Evolutionary conservation across 495 filamentous ascomycete genomes (phyloP), one percentile per base, ranked within the genome.

Genomic region (Penicillium paxilli): DNA sequence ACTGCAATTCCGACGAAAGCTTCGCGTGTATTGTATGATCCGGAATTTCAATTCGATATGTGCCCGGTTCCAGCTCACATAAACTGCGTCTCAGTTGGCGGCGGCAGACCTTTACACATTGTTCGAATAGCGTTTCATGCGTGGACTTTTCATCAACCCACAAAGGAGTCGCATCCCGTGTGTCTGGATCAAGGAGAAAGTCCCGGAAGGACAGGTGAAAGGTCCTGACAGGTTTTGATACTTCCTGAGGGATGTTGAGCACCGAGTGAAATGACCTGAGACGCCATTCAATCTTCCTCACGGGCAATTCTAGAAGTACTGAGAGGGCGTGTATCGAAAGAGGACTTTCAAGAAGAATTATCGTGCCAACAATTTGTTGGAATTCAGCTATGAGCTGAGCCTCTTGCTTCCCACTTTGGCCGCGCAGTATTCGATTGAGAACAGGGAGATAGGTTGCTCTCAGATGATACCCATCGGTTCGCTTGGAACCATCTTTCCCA

Each of bases 401-500:
- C 12, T 10, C 24, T 1, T 54, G 51, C 8, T 11, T 9, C 3
- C 60, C 28, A 24, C 44, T 19, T 44, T 42, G 23, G 54, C 12
- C 47, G 1, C 11, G 5, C 1, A 57, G 28, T 5, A 69, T 51
- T 35, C 57, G 60, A 6, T 56, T 60, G 5, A 73, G 26, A 8
- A 70, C 38, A 0, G 60, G 70, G 2, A 55, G 16, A 48, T 73
- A 73, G 14, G 50, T 70, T 17, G 38, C 54, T 21, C 60, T 51
- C 32, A 69, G 52, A 19, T 56, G 41, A 12, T 32, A 32, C 4
- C 7, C 14, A 9, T 12, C 28, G 4, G 0, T 32, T 14, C 3
- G 14, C 28, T 32, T 32, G 8, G 55, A 52, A 40, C 51, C 30
- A 37, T 38, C 47, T 4, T 28, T n/a, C 47, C 28, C 24, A 19